Conservation (phyloP, 2,329 filamentous ascomycete genomes). For the Xylariaceae sp. region DNA sequence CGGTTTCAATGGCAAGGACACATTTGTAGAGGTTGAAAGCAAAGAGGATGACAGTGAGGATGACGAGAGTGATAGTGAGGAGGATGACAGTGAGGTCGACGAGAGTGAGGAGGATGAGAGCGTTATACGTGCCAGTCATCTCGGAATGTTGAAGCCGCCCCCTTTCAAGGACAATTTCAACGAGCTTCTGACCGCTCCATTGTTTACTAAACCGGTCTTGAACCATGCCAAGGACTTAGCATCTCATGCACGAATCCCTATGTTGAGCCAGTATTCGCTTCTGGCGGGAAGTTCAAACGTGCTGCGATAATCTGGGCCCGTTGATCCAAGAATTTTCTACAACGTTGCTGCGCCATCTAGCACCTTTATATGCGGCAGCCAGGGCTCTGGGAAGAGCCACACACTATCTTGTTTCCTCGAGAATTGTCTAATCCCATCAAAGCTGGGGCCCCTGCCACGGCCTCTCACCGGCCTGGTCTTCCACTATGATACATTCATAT, state of each 20-base stretch:
- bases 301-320: too few species aligned
- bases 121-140: background rate
- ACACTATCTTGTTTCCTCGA: slow-evolving; percentile 54
- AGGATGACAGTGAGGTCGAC: background rate
- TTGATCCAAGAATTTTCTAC: slow-evolving; percentile 32
- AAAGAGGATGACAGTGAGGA: background rate
- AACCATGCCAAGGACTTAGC: background rate
- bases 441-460: slow-evolving; percentile 30
- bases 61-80: background rate
- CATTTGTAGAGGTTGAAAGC: background rate
- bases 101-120: background rate
- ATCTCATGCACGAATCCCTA: background rate
- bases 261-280: background rate
- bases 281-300: background rate
- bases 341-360: slow-evolving; percentile 50
- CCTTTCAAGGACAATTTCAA: background rate
- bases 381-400: slow-evolving; percentile 62
- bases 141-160: background rate
- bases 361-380: slow-evolving; percentile 60
- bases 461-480: slow-evolving; percentile 61
- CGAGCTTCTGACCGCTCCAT: background rate
- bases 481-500: slow-evolving; percentile 57
- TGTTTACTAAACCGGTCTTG: background rate
- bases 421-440: slow-evolving; percentile 47
- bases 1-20: too few species aligned